Base-by-base conservation (phyloP, 768 basidiomycete genomes). In the Pisolithus tinctorius region DNA sequence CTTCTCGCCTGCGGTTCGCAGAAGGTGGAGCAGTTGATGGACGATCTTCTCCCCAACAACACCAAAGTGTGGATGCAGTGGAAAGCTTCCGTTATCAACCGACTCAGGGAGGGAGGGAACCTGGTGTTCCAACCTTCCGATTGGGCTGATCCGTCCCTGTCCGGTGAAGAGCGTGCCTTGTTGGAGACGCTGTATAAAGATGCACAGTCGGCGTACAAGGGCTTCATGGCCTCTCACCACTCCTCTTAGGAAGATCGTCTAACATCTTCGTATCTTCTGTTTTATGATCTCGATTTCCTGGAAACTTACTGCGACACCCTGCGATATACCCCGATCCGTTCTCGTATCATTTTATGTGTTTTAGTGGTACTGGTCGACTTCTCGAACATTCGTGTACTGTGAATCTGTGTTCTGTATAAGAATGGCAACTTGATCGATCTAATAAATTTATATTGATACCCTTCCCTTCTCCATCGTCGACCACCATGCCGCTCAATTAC, bases 401-500 rank as follows among this genome's bases (percentile, higher is more conserved):
- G 11, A 4, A 29, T 20, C 20, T 2, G 20, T 20, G 7, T 34
- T 13, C 5, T 34, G 34, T 34, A 34, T 34, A 34, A 34, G 34
- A 34, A 34, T 13, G 34, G 11, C 34, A 34, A 34, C 34, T 14
- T 13, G 34, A 34, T 34, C 34, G 34, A 34, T 34, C 6, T 14
- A 25, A 25, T 41, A 25, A 41, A 2, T 23, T 4, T 11, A 20
- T 9, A 20, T 17, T 9, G 40, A 47, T 23, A 47, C 45, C 17
- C 34, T 34, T 36, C 6, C 2, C 34, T 31, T 13, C 39, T 30
- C 4, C 25, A 40, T 9, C 17, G 36, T 31, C 17, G 30, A 29
- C 39, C 43, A 53, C 57, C 31, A 82, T 89, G 87, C 85, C 87
- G 8, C 74, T 97, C 64, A 96, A 96, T 74, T 98, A 98, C 72